Conservation (phyloP, 305 asterid species). For the Fraxinus velutina region DNA sequence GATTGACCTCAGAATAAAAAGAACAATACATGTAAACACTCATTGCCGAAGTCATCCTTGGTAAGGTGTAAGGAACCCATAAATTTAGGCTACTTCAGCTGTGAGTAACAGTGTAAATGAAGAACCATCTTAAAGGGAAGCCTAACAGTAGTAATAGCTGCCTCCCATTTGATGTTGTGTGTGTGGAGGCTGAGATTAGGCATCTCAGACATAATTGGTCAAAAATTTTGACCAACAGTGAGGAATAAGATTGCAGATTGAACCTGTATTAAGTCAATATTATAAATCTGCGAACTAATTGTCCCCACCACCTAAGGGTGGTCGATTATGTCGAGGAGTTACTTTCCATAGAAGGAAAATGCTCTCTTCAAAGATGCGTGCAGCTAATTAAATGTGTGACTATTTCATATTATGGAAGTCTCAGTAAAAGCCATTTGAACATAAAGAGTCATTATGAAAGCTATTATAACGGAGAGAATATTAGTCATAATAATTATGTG, state of each 20-base stretch:
- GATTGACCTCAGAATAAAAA: neutral
- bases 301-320: neutral
- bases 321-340: neutral
- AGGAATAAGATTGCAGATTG: neutral
- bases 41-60: neutral
- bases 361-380: neutral
- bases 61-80: neutral
- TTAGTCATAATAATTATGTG: neutral
- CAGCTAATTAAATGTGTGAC: neutral
- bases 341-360: neutral
- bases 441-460: constrained; percentile 1
- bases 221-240: neutral
- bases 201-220: neutral
- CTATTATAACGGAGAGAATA: neutral
- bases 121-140: neutral
- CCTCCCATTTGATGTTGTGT: neutral
- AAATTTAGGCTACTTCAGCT: neutral
- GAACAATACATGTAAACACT: neutral
- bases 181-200: neutral
- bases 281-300: neutral
- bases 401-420: neutral
- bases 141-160: neutral
- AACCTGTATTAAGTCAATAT: neutral
- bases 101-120: neutral
- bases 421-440: neutral